Percentiles rank a stretch among this genome's conserved stretches.
phyloP scores from a whole-genome alignment of 2,329 filamentous ascomycete genomes.

The Ilyonectria destructans region DNA sequence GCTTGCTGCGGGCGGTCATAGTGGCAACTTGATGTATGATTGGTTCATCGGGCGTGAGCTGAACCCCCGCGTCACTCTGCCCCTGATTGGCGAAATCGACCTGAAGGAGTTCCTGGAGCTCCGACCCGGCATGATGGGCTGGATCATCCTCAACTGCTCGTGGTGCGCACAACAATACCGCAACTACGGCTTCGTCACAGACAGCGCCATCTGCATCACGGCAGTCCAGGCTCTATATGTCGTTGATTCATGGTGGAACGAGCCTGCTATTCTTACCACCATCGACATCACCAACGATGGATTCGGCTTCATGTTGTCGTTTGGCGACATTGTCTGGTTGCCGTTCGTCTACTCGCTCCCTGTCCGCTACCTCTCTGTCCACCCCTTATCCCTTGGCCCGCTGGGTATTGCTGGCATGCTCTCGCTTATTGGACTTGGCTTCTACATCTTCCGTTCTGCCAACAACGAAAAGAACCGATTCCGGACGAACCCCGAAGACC shows the following conservation, averaged over 20 bases:
- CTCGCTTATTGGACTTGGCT: slow-evolving; percentile 80
- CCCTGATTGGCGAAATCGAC: slow-evolving; percentile 87
- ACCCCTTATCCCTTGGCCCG: slow-evolving; percentile 85
- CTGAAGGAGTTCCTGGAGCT: slow-evolving; percentile 93
- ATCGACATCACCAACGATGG: slow-evolving; percentile 96
- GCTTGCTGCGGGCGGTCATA: slow-evolving; percentile 85
- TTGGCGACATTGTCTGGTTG: slow-evolving; percentile 94
- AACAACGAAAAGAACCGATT: slow-evolving; percentile 98
- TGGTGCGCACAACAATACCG: slow-evolving; percentile 92
- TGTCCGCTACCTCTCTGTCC: slow-evolving; percentile 85
- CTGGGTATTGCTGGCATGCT: slow-evolving; percentile 77
- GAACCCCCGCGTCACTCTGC: slow-evolving; percentile 87
- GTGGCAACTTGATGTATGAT: slow-evolving; percentile 91
- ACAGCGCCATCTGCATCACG: slow-evolving; percentile 87
- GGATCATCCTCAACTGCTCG: slow-evolving; percentile 87
- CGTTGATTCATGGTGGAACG: slow-evolving; percentile 89
- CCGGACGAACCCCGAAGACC: slow-evolving; percentile 88
- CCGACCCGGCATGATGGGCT: slow-evolving; percentile 92
- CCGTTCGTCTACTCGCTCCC: slow-evolving; percentile 92
- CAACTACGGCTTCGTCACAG: slow-evolving; percentile 85
- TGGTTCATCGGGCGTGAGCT: slow-evolving; percentile 98
- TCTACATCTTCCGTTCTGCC: slow-evolving; percentile 92
- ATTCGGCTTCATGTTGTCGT: slow-evolving; percentile 95
- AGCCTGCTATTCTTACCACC: slow-evolving; percentile 90
- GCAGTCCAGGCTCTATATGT: slow-evolving; percentile 86